Conservation (phyloP, 495 filamentous ascomycete genomes). For the Glutinoglossum americanum region DNA sequence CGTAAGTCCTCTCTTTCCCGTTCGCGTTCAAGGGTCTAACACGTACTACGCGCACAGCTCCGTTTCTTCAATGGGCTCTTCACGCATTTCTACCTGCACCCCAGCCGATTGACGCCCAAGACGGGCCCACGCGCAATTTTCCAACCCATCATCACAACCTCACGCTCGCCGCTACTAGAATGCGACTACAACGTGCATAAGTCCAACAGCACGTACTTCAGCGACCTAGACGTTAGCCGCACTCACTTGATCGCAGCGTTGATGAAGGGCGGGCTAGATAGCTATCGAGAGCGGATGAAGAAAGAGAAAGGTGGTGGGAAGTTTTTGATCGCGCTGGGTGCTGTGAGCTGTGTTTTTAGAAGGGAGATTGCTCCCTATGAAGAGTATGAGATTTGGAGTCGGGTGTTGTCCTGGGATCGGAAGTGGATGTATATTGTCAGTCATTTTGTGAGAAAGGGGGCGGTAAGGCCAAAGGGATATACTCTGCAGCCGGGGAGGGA, state of each 20-base stretch:
- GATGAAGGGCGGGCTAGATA: slow-evolving; percentile 29
- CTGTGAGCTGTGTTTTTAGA: slow-evolving; percentile 42
- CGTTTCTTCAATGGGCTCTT: slow-evolving; percentile 41
- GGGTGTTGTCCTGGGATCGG: slow-evolving; percentile 49
- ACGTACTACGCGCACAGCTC: slow-evolving; percentile 28
- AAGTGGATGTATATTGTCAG: slow-evolving; percentile 68
- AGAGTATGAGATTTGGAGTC: slow-evolving; percentile 43
- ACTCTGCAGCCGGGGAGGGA: slow-evolving; percentile 20
- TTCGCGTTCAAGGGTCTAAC: not conserved
- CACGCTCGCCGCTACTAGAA: slow-evolving; percentile 39
- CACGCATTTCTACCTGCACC: slow-evolving; percentile 34
- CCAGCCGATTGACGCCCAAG: slow-evolving; percentile 17
- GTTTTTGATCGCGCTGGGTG: slow-evolving; percentile 41
- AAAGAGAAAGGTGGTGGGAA: slow-evolving; percentile 25
- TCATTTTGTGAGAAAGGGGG: slow-evolving; percentile 44
- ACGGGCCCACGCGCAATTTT: slow-evolving; percentile 32
- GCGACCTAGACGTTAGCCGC: slow-evolving; percentile 48
- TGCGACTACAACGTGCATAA: slow-evolving; percentile 75
- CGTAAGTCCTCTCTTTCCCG: slow-evolving; percentile 22
- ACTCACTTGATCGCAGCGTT: slow-evolving; percentile 39
- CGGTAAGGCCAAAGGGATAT: slow-evolving; percentile 26
- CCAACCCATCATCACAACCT: slow-evolving; percentile 36
- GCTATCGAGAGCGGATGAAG: slow-evolving; percentile 17
- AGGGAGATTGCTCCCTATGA: slow-evolving; percentile 45
- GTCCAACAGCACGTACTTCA: slow-evolving; percentile 55